These are phyloP conservation scores for Stemphylium vesicarium DNA, from an alignment of 2,329 filamentous ascomycete species.

Conservation along the genomic window DNA sequence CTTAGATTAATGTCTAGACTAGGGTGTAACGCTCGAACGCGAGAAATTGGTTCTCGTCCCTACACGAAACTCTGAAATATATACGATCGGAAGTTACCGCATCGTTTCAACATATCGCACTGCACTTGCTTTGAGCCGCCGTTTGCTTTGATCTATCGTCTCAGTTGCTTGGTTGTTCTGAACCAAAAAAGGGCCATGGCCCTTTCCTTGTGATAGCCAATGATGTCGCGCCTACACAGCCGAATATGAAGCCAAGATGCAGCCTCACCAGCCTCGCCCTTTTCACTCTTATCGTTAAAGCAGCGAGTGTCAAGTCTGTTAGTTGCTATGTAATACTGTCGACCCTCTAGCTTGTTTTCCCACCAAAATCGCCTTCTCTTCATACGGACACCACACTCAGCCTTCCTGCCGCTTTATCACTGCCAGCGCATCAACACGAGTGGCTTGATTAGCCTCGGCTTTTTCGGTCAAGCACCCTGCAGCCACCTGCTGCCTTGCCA, in stretches of 20 bases:
- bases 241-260: neutral
- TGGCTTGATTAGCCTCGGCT: neutral
- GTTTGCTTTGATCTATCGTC: neutral
- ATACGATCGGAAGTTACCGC: too few species aligned
- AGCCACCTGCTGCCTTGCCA: neutral
- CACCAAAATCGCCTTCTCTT: neutral
- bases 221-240: neutral
- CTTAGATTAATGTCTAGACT: too few species aligned
- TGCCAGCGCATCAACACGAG: neutral
- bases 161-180: neutral
- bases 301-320: neutral
- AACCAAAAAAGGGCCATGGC: constrained; percentile 6
- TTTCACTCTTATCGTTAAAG: neutral
- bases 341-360: neutral
- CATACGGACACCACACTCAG: neutral
- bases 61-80: too few species aligned
- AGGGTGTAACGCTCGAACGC: too few species aligned
- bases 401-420: constrained; percentile 1
- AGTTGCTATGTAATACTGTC: neutral
- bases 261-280: neutral
- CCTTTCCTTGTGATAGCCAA: neutral
- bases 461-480: neutral
- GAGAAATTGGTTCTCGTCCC: too few species aligned
- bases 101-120: neutral
- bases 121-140: too few species aligned